Percentiles rank a stretch among this genome's conserved stretches.
phyloP scores from a whole-genome alignment of 73 alveolate species.

The Blepharisma japonicum region DNA sequence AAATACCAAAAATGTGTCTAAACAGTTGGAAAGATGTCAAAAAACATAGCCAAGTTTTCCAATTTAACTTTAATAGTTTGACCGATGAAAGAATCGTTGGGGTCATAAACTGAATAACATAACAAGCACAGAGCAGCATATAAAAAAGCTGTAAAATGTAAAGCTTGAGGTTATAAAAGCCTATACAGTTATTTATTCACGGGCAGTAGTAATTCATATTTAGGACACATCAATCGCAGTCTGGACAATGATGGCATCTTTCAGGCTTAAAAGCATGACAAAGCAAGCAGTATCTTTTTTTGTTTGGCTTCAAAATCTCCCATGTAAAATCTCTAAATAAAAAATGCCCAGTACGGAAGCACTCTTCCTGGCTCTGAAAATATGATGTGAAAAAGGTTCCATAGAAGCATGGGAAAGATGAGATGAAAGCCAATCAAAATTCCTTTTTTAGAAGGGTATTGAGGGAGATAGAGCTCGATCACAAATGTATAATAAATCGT shows the following conservation, averaged over 20 bases:
- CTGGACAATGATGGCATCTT: conserved; percentile 54
- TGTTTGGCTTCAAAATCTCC: conserved; percentile 83
- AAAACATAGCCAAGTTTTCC: no score
- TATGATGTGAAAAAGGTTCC: conserved; percentile 82
- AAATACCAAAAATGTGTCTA: no score
- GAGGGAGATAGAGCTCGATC: neutral
- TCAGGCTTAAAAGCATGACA: conserved; percentile 80
- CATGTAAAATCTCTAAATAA: conserved; percentile 64
- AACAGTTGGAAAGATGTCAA: no score
- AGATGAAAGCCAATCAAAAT: conserved; percentile 67
- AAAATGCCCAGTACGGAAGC: conserved; percentile 84
- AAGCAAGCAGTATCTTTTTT: conserved; percentile 85
- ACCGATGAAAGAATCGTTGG: no score
- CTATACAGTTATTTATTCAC: conserved; percentile 53
- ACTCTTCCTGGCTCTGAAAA: conserved; percentile 96
- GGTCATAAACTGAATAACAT: no score
- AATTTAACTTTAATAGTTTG: conserved; percentile 7
- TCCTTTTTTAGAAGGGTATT: neutral
- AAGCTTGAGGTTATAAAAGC: conserved; percentile 37
- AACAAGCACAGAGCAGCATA: conserved; percentile 45
- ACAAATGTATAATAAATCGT: neutral
- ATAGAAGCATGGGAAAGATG: conserved; percentile 65
- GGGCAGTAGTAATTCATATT: conserved; percentile 61
- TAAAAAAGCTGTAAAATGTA: conserved; percentile 38
- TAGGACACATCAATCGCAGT: conserved; percentile 44